phyloP scores from a whole-genome alignment of 2,329 filamentous ascomycete genomes.

The Thielaviopsis punctulata region DNA sequence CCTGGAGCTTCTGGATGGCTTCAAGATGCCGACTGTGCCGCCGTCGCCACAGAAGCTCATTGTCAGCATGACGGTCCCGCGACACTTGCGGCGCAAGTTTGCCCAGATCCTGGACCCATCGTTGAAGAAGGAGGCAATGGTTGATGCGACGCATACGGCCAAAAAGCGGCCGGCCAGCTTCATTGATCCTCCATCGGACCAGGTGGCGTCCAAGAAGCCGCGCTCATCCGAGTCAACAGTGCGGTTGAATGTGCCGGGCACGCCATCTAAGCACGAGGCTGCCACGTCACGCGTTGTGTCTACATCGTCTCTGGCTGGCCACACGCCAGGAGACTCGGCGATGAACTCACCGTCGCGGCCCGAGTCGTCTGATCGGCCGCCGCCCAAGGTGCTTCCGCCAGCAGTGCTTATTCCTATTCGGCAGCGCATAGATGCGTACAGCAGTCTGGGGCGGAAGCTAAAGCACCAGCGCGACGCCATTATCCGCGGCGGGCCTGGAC shows the following conservation, averaged over 20 bases:
- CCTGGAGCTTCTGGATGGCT: slow-evolving; percentile 15
- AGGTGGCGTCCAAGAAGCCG: slow-evolving; percentile 11
- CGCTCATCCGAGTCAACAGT: slow-evolving; percentile 4
- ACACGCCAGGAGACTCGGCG: background rate
- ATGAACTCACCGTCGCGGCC: slow-evolving; percentile 4
- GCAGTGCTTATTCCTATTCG: background rate
- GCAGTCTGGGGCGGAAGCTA: slow-evolving; percentile 28
- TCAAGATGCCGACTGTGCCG: slow-evolving; percentile 4
- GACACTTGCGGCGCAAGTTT: slow-evolving; percentile 2
- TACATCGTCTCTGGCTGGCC: slow-evolving; percentile 6
- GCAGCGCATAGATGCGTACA: slow-evolving; percentile 17
- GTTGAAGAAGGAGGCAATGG: slow-evolving; percentile 15
- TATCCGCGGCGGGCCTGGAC: slow-evolving; percentile 14
- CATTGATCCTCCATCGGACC: slow-evolving; percentile 6
- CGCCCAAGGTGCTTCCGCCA: background rate
- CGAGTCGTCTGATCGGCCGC: background rate
- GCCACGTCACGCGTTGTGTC: slow-evolving; percentile 8
- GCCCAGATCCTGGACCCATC: slow-evolving; percentile 4
- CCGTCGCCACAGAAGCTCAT: background rate
- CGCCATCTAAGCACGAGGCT: slow-evolving; percentile 3
- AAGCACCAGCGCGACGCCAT: slow-evolving; percentile 38
- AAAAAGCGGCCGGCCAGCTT: slow-evolving; percentile 9
- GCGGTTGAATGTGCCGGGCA: slow-evolving; percentile 8
- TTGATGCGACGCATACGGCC: background rate
- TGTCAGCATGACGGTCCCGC: slow-evolving; percentile 3